Percentiles rank a stretch among this genome's conserved stretches.
These are phyloP conservation scores for Eucalyptus albens DNA, from an alignment of 345 rosid species.

Conservation along the genomic window DNA sequence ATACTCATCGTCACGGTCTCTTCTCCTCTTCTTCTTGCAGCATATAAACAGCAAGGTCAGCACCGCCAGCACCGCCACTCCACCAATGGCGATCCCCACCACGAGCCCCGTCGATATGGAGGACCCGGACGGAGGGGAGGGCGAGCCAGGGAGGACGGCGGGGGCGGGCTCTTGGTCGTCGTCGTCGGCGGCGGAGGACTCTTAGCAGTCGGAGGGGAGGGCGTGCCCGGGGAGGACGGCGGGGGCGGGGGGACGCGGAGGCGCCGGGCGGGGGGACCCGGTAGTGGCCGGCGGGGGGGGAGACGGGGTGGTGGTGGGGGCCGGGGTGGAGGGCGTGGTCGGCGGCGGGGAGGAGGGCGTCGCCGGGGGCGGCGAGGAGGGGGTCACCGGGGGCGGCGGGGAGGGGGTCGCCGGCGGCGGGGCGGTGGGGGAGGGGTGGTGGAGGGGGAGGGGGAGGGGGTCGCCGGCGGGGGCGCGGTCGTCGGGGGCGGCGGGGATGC, in stretches of 20 bases:
- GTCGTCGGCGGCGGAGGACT: constrained; percentile 24
- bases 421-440: background rate
- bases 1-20: constrained; percentile 23
- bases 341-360: background rate
- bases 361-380: background rate
- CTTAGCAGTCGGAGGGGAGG: constrained; percentile 11
- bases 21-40: constrained; percentile 42
- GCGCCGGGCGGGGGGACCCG: no score
- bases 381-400: background rate
- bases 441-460: background rate
- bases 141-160: constrained; percentile 7
- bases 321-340: no score
- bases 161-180: constrained; percentile 8
- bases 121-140: constrained; percentile 17
- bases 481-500: background rate
- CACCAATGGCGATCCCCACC: constrained; percentile 58
- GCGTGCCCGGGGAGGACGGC: background rate
- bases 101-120: constrained; percentile 42
- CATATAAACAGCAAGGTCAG: constrained; percentile 35
- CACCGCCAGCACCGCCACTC: constrained; percentile 28
- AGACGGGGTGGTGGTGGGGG: background rate
- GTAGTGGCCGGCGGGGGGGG: background rate
- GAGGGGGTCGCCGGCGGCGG: background rate
- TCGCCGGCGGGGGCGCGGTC: background rate
- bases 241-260: background rate